These are phyloP conservation scores for Fusarium papillatum DNA, from an alignment of 2,329 filamentous ascomycete species.

Conservation along the genomic window DNA sequence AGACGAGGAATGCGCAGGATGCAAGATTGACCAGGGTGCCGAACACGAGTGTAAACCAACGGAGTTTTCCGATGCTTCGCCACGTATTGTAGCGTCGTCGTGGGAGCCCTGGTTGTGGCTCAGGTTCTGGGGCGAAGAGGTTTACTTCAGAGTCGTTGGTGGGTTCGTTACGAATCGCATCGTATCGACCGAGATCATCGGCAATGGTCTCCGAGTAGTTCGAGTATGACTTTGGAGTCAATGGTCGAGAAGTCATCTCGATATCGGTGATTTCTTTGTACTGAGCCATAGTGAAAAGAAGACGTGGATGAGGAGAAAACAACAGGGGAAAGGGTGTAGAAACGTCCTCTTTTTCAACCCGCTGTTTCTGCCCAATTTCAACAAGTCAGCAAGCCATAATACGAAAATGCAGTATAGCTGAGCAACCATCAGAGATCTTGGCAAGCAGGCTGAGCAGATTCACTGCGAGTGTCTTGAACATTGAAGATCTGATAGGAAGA, in stretches of 20 bases:
- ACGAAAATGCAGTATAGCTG: neutral
- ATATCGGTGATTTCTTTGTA: neutral
- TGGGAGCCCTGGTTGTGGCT: neutral
- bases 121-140: neutral
- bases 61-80: neutral
- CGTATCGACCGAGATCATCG: neutral
- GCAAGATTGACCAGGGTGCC: slow-evolving; percentile 10
- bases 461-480: neutral
- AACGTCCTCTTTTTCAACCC: neutral
- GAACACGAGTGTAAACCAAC: neutral
- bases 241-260: neutral
- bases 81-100: neutral
- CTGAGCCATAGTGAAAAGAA: neutral
- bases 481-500: neutral
- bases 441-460: neutral
- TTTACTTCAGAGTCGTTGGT: neutral
- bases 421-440: neutral
- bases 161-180: neutral
- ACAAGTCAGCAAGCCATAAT: neutral
- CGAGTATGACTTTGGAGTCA: neutral
- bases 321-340: neutral
- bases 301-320: neutral
- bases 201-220: neutral
- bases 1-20: slow-evolving; percentile 13
- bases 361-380: neutral